A percentile compares a stretch with the other conserved stretches of the same genome.
phyloP scores from a whole-genome alignment of 2,329 filamentous ascomycete genomes.

The Fusarium newnesense region DNA sequence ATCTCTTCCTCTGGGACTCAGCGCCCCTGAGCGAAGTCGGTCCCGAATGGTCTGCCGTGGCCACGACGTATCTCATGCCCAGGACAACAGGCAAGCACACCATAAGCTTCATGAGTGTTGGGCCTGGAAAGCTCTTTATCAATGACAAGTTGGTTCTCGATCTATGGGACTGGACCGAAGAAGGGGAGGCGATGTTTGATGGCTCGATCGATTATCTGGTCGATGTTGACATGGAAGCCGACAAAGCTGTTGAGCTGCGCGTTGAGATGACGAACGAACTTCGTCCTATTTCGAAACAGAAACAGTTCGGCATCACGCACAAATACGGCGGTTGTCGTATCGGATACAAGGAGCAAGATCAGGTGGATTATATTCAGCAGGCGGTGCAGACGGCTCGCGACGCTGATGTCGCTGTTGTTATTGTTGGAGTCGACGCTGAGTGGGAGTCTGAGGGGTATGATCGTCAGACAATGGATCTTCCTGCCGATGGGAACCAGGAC shows the following conservation, averaged over 20 bases:
- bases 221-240: slow-evolving; percentile 67
- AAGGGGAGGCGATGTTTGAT: slow-evolving; percentile 77
- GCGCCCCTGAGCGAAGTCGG: slow-evolving; percentile 69
- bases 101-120: slow-evolving; percentile 75
- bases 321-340: slow-evolving; percentile 78
- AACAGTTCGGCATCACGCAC: slow-evolving; percentile 65
- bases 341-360: slow-evolving; percentile 75
- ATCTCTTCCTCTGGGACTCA: slow-evolving; percentile 77
- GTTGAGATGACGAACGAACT: slow-evolving; percentile 68
- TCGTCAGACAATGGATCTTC: slow-evolving; percentile 77
- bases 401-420: slow-evolving; percentile 74
- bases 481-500: slow-evolving; percentile 64
- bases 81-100: slow-evolving; percentile 70
- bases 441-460: slow-evolving; percentile 83
- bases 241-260: slow-evolving; percentile 66
- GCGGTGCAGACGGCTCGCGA: slow-evolving; percentile 70
- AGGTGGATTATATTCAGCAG: slow-evolving; percentile 69
- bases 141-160: slow-evolving; percentile 70
- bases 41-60: slow-evolving; percentile 72
- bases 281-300: slow-evolving; percentile 69
- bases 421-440: slow-evolving; percentile 76
- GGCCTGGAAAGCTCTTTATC: slow-evolving; percentile 70
- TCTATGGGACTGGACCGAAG: slow-evolving; percentile 75
- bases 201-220: slow-evolving; percentile 73
- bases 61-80: slow-evolving; percentile 69